Evolutionary conservation across 2,329 filamentous ascomycete genomes (phyloP).

Genomic region (Aspergillus thermomutatus): DNA sequence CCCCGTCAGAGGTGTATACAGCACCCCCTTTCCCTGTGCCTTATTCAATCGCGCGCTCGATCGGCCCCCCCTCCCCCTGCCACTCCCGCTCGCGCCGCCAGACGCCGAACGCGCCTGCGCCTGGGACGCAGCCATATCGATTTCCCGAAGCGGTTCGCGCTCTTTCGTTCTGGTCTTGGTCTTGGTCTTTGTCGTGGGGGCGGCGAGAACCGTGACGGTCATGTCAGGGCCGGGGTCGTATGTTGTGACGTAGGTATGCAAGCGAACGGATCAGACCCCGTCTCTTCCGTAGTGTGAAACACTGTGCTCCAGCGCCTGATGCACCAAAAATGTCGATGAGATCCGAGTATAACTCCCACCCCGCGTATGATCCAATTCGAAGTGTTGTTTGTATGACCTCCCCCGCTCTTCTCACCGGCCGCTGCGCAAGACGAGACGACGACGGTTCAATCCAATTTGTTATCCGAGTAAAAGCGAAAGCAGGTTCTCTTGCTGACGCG

Average conservation of each 20-base stretch:
- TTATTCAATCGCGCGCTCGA: conserved; percentile 36
- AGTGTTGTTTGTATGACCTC: background rate
- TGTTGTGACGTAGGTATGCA: background rate
- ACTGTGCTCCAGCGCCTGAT: background rate
- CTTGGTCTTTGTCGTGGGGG: conserved; percentile 30
- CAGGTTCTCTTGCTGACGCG: background rate
- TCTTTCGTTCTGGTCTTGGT: conserved; percentile 26
- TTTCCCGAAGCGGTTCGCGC: conserved; percentile 35
- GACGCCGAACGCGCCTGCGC: conserved; percentile 34
- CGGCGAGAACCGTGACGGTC: conserved; percentile 37
- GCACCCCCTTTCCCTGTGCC: conserved; percentile 27
- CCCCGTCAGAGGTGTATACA: too few relatives aligned
- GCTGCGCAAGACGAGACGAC: background rate
- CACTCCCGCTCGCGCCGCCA: conserved; percentile 18
- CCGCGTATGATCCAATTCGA: background rate
- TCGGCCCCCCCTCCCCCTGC: conserved; percentile 20
- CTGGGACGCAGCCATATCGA: conserved; percentile 38
- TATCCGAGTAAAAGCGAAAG: background rate
- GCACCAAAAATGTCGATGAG: background rate
- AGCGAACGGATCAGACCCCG: background rate
- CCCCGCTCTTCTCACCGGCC: background rate
- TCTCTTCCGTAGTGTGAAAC: background rate
- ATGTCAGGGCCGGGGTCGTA: conserved; percentile 26
- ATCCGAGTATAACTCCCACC: background rate
- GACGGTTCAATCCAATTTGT: background rate